Evolutionary conservation across 2,329 filamentous ascomycete species (phyloP).

Genomic region (Boeremia lycopersici): DNA sequence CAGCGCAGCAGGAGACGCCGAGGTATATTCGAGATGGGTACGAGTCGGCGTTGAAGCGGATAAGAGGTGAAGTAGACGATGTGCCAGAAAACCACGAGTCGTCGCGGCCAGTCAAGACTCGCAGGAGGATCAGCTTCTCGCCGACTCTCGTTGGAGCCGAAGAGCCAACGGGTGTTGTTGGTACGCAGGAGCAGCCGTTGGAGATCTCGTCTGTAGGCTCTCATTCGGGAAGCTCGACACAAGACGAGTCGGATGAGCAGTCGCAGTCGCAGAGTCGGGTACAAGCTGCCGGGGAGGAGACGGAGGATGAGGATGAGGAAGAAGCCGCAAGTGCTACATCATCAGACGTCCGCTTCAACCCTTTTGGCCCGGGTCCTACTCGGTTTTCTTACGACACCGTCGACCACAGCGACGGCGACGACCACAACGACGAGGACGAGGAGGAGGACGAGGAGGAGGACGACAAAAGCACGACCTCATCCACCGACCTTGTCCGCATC

Average conservation of each 20-base stretch:
- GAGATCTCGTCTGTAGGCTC: slow-evolving; percentile 31
- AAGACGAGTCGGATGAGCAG: not conserved
- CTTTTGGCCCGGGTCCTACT: not conserved
- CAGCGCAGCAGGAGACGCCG: slow-evolving; percentile 32
- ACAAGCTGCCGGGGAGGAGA: too few relatives aligned
- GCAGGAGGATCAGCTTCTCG: slow-evolving; percentile 19
- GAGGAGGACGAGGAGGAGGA: too few relatives aligned
- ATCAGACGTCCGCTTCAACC: not conserved
- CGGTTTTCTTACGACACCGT: not conserved
- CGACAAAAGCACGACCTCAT: slow-evolving; percentile 22
- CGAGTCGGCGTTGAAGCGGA: slow-evolving; percentile 29
- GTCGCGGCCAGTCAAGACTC: slow-evolving; percentile 22
- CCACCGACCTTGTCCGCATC: slow-evolving; percentile 16
- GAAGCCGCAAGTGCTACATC: not conserved
- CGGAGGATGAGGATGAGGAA: slow-evolving; percentile 3
- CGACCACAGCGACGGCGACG: slow-evolving; percentile 6
- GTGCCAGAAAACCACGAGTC: slow-evolving; percentile 4
- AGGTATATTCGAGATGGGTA: slow-evolving; percentile 28
- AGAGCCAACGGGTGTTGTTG: not conserved
- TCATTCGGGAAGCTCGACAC: not conserved
- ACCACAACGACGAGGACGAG: too few relatives aligned
- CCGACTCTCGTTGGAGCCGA: slow-evolving; percentile 2
- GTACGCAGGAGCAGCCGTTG: slow-evolving; percentile 24
- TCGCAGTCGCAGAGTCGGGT: not conserved
- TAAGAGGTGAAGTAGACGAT: slow-evolving; percentile 14